Conservation (phyloP, 768 basidiomycete genomes). For the Strobilomyces echinocephalus region DNA sequence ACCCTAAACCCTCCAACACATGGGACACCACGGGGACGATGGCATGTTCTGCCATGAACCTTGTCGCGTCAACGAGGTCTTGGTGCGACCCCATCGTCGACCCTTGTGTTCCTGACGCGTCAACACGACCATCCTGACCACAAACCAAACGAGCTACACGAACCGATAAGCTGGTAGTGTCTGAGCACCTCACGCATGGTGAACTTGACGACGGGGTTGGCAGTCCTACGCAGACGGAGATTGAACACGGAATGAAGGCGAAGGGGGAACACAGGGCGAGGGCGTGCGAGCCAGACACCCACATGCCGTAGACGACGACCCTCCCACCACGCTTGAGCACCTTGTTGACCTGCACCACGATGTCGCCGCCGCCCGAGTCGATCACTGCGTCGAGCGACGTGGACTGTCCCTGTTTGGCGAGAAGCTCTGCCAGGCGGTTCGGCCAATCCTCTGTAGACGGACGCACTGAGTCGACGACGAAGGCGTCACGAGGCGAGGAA, state of each 20-base stretch:
- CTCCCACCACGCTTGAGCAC: slow-evolving; percentile 54
- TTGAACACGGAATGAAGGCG: slow-evolving; percentile 7
- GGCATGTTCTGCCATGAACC: slow-evolving; percentile 59
- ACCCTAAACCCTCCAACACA: slow-evolving; percentile 61
- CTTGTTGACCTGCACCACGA: slow-evolving; percentile 46
- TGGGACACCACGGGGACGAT: slow-evolving; percentile 70
- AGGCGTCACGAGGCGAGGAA: neutral
- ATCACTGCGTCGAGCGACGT: slow-evolving; percentile 53
- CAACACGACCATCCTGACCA: slow-evolving; percentile 6
- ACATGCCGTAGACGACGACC: slow-evolving; percentile 68
- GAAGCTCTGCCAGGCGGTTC: slow-evolving; percentile 38
- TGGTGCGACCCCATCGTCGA: slow-evolving; percentile 81
- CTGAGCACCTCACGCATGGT: slow-evolving; percentile 77
- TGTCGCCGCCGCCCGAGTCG: slow-evolving; percentile 67
- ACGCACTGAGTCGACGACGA: neutral
- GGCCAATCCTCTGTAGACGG: slow-evolving; percentile 47
- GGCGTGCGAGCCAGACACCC: no score
- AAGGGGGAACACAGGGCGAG: neutral
- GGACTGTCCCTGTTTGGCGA: slow-evolving; percentile 31
- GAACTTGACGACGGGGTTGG: slow-evolving; percentile 52
- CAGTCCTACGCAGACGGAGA: slow-evolving; percentile 46
- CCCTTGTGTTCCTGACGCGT: slow-evolving; percentile 39
- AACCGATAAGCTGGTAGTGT: slow-evolving; percentile 71
- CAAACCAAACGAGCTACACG: slow-evolving; percentile 12
- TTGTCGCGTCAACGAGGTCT: slow-evolving; percentile 68